Evolutionary conservation across 2,329 filamentous ascomycete genomes (phyloP).

Genomic region (Fusarium staphyleae): DNA sequence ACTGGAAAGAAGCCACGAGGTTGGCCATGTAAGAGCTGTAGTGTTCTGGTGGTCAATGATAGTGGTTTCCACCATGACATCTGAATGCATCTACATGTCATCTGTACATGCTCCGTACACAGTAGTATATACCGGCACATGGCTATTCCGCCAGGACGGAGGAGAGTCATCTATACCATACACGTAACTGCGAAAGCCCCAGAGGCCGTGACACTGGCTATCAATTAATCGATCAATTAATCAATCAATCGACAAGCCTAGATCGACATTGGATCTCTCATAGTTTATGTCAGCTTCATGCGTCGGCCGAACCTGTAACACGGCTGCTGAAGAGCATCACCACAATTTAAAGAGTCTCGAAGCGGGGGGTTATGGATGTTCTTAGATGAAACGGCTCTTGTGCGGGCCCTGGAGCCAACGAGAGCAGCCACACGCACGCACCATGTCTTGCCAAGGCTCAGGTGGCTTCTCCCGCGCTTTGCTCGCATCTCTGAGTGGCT

Average conservation of each 20-base stretch:
- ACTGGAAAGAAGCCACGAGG: slow-evolving; percentile 12
- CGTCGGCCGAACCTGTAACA: slow-evolving; percentile 2
- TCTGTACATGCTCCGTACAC: not conserved
- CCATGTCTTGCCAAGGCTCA: slow-evolving; percentile 26
- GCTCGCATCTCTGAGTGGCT: slow-evolving; percentile 12
- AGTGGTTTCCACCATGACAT: slow-evolving; percentile 1
- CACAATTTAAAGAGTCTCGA: slow-evolving; percentile 1
- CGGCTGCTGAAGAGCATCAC: not conserved
- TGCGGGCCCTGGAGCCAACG: slow-evolving; percentile 11
- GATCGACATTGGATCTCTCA: slow-evolving; percentile 1
- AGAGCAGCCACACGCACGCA: slow-evolving; percentile 9
- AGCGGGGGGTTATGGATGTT: slow-evolving; percentile 2
- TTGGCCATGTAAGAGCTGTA: slow-evolving; percentile 12
- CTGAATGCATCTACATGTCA: slow-evolving; percentile 8
- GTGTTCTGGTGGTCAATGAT: too few relatives aligned
- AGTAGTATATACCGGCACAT: not conserved
- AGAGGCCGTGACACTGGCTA: not conserved
- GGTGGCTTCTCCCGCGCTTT: slow-evolving; percentile 12
- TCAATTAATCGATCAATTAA: not conserved
- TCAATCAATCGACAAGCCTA: not conserved
- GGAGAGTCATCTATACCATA: slow-evolving; percentile 1
- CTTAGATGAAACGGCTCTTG: slow-evolving; percentile 28
- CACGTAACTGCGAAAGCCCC: not conserved
- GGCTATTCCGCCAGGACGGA: slow-evolving; percentile 2
- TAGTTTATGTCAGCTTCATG: slow-evolving; percentile 7